phyloP scores from a whole-genome alignment of 1,284 basidiomycete species.

The Ceratobasidium sp. region DNA sequence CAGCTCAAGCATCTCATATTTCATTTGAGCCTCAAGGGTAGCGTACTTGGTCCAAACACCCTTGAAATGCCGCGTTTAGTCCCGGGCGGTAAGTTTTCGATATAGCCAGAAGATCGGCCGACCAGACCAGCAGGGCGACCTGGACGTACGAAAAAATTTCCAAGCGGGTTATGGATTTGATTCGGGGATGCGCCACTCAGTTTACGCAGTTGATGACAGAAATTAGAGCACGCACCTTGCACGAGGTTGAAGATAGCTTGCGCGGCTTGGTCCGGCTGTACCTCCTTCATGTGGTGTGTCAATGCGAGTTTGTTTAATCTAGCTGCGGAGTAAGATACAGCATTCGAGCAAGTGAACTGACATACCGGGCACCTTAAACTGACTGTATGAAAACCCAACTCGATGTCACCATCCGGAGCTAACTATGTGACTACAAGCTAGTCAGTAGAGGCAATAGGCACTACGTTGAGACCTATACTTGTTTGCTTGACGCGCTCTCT shows the following conservation, averaged over 20 bases:
- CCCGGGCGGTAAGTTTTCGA: conserved; percentile 85
- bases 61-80: conserved; percentile 90
- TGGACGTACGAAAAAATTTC: conserved; percentile 51
- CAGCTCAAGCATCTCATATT: conserved; percentile 94
- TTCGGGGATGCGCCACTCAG: conserved; percentile 11
- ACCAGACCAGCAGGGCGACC: conserved; percentile 73
- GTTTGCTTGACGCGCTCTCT: neutral
- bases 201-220: neutral
- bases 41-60: conserved; percentile 94
- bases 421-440: neutral
- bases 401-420: neutral
- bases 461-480: neutral
- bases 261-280: conserved; percentile 12
- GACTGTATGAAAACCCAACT: neutral
- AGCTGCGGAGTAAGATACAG: neutral
- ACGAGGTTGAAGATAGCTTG: conserved; percentile 39
- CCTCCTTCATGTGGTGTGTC: no score
- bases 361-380: neutral
- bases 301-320: neutral
- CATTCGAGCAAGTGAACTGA: neutral
- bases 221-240: conserved; percentile 20
- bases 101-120: conserved; percentile 85
- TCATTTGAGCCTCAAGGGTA: conserved; percentile 95
- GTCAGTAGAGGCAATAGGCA: neutral
- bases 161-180: neutral